phyloP scores from a whole-genome alignment of 768 basidiomycete genomes.

The Lactifluus volemus region DNA sequence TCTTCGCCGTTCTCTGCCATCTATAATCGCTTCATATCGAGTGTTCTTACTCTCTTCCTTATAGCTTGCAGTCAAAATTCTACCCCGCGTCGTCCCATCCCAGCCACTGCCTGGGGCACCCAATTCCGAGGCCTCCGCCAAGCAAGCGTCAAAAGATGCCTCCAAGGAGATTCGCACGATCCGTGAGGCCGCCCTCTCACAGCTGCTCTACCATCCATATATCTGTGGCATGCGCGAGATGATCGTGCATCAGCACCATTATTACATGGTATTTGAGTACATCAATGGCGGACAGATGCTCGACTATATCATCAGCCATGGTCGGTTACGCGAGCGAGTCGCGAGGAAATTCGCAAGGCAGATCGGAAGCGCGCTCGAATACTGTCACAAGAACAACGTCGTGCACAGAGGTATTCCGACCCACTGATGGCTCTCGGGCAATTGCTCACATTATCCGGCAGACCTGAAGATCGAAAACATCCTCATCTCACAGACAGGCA shows the following conservation, averaged over 20 bases:
- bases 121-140: slow-evolving; percentile 52
- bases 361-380: slow-evolving; percentile 92
- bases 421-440: background rate
- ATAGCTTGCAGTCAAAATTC: slow-evolving; percentile 97
- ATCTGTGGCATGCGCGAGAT: slow-evolving; percentile 99
- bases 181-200: slow-evolving; percentile 89
- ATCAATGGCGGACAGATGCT: slow-evolving; percentile 99
- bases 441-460: slow-evolving; percentile 21
- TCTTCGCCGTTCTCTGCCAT: background rate
- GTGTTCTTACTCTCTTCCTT: background rate
- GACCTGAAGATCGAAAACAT: slow-evolving; percentile 99
- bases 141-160: slow-evolving; percentile 80
- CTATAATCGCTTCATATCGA: background rate
- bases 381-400: slow-evolving; percentile 95
- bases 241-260: slow-evolving; percentile 95
- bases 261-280: slow-evolving; percentile 99
- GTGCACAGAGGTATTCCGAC: slow-evolving; percentile 73
- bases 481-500: slow-evolving; percentile 94
- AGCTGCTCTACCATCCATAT: slow-evolving; percentile 96
- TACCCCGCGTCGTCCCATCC: slow-evolving; percentile 73
- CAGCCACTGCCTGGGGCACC: slow-evolving; percentile 40
- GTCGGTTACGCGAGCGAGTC: slow-evolving; percentile 87
- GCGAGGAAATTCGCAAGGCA: slow-evolving; percentile 97
- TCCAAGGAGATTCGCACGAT: slow-evolving; percentile 95
- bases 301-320: slow-evolving; percentile 99